Conservation (phyloP, 2,329 filamentous ascomycete species). For the Cyclaneusma minus region DNA sequence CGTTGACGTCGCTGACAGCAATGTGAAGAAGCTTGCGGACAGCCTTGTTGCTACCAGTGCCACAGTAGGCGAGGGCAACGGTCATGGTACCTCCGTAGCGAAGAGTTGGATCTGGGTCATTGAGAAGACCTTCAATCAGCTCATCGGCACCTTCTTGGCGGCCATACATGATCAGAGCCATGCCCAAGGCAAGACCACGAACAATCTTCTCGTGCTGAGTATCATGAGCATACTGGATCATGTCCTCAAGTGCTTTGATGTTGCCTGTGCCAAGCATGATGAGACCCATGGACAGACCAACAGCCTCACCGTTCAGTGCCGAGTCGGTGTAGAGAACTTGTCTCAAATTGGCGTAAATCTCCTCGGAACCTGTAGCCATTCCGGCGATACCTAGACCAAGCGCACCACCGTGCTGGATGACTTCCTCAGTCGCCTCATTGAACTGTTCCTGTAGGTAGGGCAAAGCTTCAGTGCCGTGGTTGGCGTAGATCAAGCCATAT, state of each 20-base stretch:
- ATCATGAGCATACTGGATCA: slow-evolving; percentile 96
- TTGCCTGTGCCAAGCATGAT: slow-evolving; percentile 99
- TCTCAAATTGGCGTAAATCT: slow-evolving; percentile 84
- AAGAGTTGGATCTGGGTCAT: slow-evolving; percentile 83
- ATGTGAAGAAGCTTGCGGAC: slow-evolving; percentile 90
- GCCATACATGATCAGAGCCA: slow-evolving; percentile 97
- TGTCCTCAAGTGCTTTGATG: slow-evolving; percentile 80
- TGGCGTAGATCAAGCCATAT: slow-evolving; percentile 90
- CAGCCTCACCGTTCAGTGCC: slow-evolving; percentile 90
- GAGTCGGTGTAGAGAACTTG: slow-evolving; percentile 84
- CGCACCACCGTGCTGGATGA: slow-evolving; percentile 92
- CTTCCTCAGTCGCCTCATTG: slow-evolving; percentile 65
- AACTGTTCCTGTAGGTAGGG: slow-evolving; percentile 68
- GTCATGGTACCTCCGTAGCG: slow-evolving; percentile 98
- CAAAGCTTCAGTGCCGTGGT: slow-evolving; percentile 83
- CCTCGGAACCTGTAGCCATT: slow-evolving; percentile 87
- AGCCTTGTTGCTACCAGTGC: slow-evolving; percentile 95
- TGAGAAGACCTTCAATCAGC: slow-evolving; percentile 82
- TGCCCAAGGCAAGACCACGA: slow-evolving; percentile 83
- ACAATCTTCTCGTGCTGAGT: slow-evolving; percentile 99
- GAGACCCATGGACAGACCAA: slow-evolving; percentile 89
- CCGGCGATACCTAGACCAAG: slow-evolving; percentile 90
- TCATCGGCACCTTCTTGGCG: slow-evolving; percentile 90
- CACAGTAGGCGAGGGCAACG: slow-evolving; percentile 94
- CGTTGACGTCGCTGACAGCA: slow-evolving; percentile 94